Base-by-base conservation (phyloP, 495 filamentous ascomycete species). In the Neurospora sp. region DNA sequence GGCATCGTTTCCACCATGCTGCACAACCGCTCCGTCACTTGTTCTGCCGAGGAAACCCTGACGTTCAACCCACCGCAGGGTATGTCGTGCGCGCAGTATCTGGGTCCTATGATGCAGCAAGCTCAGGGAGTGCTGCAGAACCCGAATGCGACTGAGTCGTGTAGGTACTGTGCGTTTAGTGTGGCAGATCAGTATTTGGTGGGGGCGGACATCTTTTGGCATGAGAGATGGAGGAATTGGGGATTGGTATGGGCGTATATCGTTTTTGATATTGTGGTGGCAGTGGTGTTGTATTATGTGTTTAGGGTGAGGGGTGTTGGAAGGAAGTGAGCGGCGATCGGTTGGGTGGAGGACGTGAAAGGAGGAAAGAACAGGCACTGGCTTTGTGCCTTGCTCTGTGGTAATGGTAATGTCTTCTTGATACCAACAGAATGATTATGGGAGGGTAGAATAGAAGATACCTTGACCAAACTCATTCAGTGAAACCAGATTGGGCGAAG, bases 221-320 rank as follows among this genome's bases (percentile, higher is more conserved):
- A 61, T 22, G 77, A 87, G 39, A 76, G 86, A 73, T 89, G 86
- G 86, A 78, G 86, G 27, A 87, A 89, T 70, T 89, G 80, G 73
- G 87, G 86, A 2, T 79, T 88, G 18, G 82, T 85, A 42, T 89
- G 85, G 83, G 85, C 81, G 9, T 88, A 87, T 69, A 85, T 88
- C 69, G 76, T 81, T 0, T 87, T 88, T 76, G 85, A 88, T 71
- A 80, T 88, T 69, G 74, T 80, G 8, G 81, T 82, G 7, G 86
- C 86, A 0, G 82, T 89, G n/a, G 46, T 77, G 35, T 73, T 86
- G 27, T 89, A 89, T 75, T 89, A 86, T 71, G 73, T 86, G 39
- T 87, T 88, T 76, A 79, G 87, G 1, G 86, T 88, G 2, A 74
- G 59, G 53, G 59, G 71, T 44, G n/a, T 48, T 20, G 44, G 44